Conservation (phyloP, 139 green algal genomes). For the Yamagishiella unicocca region DNA sequence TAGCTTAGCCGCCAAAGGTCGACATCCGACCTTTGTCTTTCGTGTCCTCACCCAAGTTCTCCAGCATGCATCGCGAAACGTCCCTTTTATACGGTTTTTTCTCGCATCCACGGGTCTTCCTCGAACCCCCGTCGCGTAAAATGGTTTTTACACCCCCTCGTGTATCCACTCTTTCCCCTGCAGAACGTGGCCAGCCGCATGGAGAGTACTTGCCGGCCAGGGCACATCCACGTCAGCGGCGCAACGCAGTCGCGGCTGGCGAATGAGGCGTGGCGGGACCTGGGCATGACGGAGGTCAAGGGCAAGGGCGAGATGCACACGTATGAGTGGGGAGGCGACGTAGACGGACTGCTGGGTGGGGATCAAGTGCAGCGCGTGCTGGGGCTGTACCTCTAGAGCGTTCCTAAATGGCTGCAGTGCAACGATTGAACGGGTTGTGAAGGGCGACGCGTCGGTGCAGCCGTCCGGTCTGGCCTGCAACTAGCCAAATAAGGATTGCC, state of each 20-base stretch:
- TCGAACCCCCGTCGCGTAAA: no score
- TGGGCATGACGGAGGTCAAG: constrained; percentile 9
- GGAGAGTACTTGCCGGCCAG: constrained; percentile 64
- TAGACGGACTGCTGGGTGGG: neutral
- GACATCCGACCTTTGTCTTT: neutral
- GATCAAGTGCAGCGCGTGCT: constrained; percentile 20
- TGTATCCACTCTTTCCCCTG: neutral
- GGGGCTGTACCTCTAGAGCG: constrained; percentile 21
- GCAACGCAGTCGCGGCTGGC: neutral
- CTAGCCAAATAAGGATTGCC: no score
- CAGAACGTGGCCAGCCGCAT: constrained; percentile 70
- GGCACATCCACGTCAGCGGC: constrained; percentile 66
- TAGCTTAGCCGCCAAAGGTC: neutral
- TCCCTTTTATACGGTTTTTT: no score
- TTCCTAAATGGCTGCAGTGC: no score
- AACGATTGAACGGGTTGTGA: no score
- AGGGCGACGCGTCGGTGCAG: no score
- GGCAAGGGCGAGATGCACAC: no score
- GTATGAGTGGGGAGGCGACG: constrained; percentile 17
- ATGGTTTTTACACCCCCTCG: no score
- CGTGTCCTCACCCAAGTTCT: neutral
- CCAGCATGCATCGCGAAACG: neutral
- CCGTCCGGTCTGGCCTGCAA: no score
- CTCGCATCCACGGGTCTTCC: no score
- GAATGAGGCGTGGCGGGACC: constrained; percentile 16